Conservation (phyloP, 2,329 filamentous ascomycete species). For the Colletotrichum somersetense region DNA sequence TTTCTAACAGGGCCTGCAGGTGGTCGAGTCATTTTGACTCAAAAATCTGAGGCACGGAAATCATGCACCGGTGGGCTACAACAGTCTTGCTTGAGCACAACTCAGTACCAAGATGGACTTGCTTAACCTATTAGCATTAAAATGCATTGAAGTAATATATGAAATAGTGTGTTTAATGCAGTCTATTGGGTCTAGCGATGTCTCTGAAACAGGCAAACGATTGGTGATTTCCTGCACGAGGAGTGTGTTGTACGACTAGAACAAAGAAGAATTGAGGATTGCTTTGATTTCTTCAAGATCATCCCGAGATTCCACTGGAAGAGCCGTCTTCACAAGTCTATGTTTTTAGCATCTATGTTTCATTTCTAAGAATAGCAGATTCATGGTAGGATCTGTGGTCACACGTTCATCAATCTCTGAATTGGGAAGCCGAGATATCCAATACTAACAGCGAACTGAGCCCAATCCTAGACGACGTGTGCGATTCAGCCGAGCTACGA, state of each 20-base stretch:
- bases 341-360: neutral
- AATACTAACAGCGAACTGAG: neutral
- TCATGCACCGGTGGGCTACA: neutral
- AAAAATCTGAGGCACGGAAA: accelerated
- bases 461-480: neutral
- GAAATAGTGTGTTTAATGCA: neutral
- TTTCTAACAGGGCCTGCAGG: conserved; percentile 1
- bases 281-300: too few relatives aligned
- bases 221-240: neutral
- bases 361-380: neutral
- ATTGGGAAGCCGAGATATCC: neutral
- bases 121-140: neutral
- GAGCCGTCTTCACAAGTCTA: neutral
- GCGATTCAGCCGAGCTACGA: neutral
- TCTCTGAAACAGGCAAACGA: neutral
- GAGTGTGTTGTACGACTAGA: neutral
- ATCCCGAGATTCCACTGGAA: neutral
- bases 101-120: neutral
- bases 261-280: neutral
- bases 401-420: neutral
- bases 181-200: neutral
- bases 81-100: neutral
- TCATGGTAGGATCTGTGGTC: too few relatives aligned
- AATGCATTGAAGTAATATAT: neutral
- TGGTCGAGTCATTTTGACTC: accelerated